A percentile compares a stretch with the other conserved stretches of the same genome.
Conservation (phyloP, 805 yeast species). For the Cyberlindnera euphorbiae region DNA sequence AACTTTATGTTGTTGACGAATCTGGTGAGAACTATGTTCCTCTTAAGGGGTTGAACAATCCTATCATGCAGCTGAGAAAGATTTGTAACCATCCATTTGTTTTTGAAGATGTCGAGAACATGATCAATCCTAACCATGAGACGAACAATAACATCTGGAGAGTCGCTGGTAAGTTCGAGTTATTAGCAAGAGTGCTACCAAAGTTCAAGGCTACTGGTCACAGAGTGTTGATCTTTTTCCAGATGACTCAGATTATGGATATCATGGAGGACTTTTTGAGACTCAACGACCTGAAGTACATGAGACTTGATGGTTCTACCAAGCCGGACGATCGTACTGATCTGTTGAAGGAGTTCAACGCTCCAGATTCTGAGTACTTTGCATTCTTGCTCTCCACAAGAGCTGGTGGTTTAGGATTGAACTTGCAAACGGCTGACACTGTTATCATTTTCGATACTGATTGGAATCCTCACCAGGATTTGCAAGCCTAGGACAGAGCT, state of each 20-base stretch:
- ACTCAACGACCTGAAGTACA: constrained; percentile 58
- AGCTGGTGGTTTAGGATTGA: constrained; percentile 87
- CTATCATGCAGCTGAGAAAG: constrained; percentile 80
- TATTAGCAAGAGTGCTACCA: constrained; percentile 69
- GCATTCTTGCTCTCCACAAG: constrained; percentile 77
- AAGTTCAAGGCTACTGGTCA: constrained; percentile 73
- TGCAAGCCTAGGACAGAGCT: constrained; percentile 88
- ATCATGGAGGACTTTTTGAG: constrained; percentile 82
- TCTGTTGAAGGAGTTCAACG: constrained; percentile 69
- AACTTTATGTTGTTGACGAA: constrained; percentile 61
- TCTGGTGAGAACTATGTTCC: constrained; percentile 51
- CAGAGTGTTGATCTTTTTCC: constrained; percentile 76
- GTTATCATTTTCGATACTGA: constrained; percentile 84
- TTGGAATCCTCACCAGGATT: constrained; percentile 91
- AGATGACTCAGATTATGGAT: constrained; percentile 88
- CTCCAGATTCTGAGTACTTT: constrained; percentile 71
- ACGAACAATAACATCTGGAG: constrained; percentile 72
- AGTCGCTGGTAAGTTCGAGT: constrained; percentile 75
- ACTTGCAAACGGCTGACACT: constrained; percentile 83
- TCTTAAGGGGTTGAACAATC: constrained; percentile 72
- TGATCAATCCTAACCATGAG: constrained; percentile 55
- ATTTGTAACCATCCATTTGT: constrained; percentile 87
- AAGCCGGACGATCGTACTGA: constrained; percentile 80
- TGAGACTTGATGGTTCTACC: constrained; percentile 79
- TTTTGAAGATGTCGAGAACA: constrained; percentile 74